Evolutionary conservation across 1,139 yeast species (phyloP).

Genomic region (Diutina neorugosa): DNA sequence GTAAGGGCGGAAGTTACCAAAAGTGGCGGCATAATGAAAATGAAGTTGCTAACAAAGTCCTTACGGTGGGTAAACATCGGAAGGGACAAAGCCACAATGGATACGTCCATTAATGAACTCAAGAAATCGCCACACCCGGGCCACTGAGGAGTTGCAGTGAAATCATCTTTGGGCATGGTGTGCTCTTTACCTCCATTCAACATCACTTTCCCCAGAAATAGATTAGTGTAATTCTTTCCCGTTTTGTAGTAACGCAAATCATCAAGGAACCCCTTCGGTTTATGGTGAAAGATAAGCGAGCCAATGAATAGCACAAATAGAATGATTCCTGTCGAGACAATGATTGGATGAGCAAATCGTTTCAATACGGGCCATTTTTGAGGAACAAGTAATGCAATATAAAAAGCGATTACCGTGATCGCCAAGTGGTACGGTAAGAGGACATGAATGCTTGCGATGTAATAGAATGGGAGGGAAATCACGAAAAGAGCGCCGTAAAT

Average conservation of each 20-base stretch:
- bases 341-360: conserved; percentile 57
- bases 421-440: conserved; percentile 54
- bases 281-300: conserved; percentile 35
- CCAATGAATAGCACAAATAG: conserved; percentile 52
- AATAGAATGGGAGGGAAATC: conserved; percentile 46
- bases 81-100: conserved; percentile 62
- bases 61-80: conserved; percentile 68
- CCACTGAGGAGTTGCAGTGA: conserved; percentile 32
- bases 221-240: conserved; percentile 49
- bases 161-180: conserved; percentile 2
- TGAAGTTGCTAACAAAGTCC: conserved; percentile 48
- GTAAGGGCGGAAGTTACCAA: conserved; percentile 44
- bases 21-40: conserved; percentile 49
- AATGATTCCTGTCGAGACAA: conserved; percentile 51
- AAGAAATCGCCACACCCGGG: conserved; percentile 81
- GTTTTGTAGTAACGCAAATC: conserved; percentile 50
- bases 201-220: conserved; percentile 33
- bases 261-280: conserved; percentile 33
- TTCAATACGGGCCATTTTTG: conserved; percentile 32
- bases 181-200: conserved; percentile 19
- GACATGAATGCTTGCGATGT: conserved; percentile 30
- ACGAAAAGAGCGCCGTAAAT: conserved; percentile 34
- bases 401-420: conserved; percentile 45
- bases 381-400: conserved; percentile 38
- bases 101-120: conserved; percentile 58